These are phyloP conservation scores for Eucalyptus tenuipes DNA, from an alignment of 345 rosid genomes.

Conservation along the genomic window DNA sequence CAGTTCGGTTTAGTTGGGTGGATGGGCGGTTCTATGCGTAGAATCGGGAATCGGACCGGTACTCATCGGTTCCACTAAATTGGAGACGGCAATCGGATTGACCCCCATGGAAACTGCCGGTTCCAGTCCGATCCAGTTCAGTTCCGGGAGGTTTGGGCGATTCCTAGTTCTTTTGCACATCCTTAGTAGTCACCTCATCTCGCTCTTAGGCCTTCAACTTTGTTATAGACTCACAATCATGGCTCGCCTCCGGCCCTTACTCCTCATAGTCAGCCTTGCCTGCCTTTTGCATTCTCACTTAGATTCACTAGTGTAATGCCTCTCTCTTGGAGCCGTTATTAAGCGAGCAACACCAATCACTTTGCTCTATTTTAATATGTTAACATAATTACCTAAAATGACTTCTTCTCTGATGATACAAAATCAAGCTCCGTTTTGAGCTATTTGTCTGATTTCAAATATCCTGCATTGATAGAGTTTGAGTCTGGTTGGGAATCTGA, in stretches of 20 bases:
- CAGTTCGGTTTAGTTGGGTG: rapidly evolving
- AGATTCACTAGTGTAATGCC: neutral
- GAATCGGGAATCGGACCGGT: rapidly evolving
- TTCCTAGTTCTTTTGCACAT: too few relatives aligned
- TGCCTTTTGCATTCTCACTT: too few relatives aligned
- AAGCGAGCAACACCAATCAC: neutral
- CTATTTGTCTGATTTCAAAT: neutral
- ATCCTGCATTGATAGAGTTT: neutral
- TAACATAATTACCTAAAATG: neutral
- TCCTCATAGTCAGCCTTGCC: neutral
- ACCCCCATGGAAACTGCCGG: too few relatives aligned
- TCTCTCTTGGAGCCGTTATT: neutral
- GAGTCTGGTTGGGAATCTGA: neutral
- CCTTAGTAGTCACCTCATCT: neutral
- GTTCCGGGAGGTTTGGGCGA: rapidly evolving
- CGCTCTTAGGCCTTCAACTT: neutral
- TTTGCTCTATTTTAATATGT: neutral
- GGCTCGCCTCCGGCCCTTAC: neutral
- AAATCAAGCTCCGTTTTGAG: neutral
- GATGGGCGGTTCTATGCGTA: rapidly evolving
- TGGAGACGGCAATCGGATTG: rapidly evolving
- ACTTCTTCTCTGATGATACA: neutral
- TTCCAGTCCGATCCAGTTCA: rapidly evolving
- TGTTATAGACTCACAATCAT: neutral
- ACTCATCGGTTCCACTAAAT: rapidly evolving